Evolutionary conservation across 306 rosid species (phyloP).

Genomic region (Gastrolobium villosum): DNA sequence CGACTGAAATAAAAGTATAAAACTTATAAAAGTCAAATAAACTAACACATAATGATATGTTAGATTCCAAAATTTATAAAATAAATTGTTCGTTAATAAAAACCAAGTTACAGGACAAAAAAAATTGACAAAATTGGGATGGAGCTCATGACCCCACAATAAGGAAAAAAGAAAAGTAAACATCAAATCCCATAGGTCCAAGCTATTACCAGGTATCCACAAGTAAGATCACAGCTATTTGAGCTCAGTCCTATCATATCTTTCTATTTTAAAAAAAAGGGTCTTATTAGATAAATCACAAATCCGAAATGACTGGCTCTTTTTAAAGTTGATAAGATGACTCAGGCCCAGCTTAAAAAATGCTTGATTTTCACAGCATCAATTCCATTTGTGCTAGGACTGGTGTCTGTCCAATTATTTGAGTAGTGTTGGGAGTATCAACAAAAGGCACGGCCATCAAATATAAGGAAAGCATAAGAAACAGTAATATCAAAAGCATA

Average conservation of each 20-base stretch:
- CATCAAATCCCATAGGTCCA: constrained; percentile 15
- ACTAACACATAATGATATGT: constrained; percentile 12
- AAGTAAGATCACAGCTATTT: constrained; percentile 10
- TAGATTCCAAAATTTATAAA: constrained; percentile 16
- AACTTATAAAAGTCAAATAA: constrained; percentile 33
- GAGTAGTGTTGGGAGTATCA: constrained; percentile 4
- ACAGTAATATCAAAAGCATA: neutral
- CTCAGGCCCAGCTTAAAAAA: neutral
- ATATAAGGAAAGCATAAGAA: constrained; percentile 1
- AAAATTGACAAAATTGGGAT: neutral
- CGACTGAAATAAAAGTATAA: constrained; percentile 6
- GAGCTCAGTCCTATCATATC: neutral
- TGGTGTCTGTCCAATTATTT: neutral
- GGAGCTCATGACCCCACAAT: neutral
- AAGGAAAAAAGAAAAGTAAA: constrained; percentile 17
- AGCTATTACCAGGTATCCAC: constrained; percentile 26
- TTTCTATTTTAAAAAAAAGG: neutral
- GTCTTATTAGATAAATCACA: constrained; percentile 30
- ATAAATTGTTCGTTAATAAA: neutral
- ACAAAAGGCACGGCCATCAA: neutral
- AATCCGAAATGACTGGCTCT: constrained; percentile 12
- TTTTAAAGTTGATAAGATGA: neutral
- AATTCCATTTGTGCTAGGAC: constrained; percentile 1
- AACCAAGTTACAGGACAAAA: constrained; percentile 13
- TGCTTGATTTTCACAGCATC: neutral